Evolutionary conservation across 148 eudicot genomes (phyloP).

Genomic region (Diospyros kaki): DNA sequence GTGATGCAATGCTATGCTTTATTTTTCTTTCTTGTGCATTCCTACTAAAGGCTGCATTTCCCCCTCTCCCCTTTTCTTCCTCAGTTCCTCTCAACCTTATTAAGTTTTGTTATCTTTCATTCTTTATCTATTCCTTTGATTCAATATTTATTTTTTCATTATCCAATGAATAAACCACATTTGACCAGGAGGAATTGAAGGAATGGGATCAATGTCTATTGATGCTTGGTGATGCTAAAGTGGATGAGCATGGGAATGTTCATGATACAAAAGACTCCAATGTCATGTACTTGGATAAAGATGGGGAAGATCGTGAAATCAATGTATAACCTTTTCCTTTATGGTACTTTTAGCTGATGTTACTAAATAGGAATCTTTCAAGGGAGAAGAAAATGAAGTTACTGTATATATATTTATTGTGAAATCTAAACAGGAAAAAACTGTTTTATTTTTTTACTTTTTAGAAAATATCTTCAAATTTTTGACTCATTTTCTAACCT

Average conservation of each 20-base stretch:
- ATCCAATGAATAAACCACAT: not conserved
- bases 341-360: not conserved
- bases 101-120: not conserved
- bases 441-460: too few species aligned
- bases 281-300: slow-evolving; percentile 82
- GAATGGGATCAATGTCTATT: slow-evolving; percentile 98
- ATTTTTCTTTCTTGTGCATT: not conserved
- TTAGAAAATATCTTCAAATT: too few species aligned
- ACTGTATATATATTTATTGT: too few species aligned
- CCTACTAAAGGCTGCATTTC: not conserved
- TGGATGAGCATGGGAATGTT: slow-evolving; percentile 84
- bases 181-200: slow-evolving; percentile 77
- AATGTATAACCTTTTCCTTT: slow-evolving; percentile 46
- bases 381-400: too few species aligned
- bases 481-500: too few species aligned
- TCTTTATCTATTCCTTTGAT: not conserved
- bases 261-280: slow-evolving; percentile 57
- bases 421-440: too few species aligned
- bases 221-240: slow-evolving; percentile 93
- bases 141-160: not conserved
- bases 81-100: not conserved
- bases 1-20: not conserved
- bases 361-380: too few species aligned
- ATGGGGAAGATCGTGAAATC: slow-evolving; percentile 91
- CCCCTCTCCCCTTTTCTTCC: not conserved